Evolutionary conservation across 2,329 filamentous ascomycete genomes (phyloP).

Genomic region (Fusarium sublunatum): DNA sequence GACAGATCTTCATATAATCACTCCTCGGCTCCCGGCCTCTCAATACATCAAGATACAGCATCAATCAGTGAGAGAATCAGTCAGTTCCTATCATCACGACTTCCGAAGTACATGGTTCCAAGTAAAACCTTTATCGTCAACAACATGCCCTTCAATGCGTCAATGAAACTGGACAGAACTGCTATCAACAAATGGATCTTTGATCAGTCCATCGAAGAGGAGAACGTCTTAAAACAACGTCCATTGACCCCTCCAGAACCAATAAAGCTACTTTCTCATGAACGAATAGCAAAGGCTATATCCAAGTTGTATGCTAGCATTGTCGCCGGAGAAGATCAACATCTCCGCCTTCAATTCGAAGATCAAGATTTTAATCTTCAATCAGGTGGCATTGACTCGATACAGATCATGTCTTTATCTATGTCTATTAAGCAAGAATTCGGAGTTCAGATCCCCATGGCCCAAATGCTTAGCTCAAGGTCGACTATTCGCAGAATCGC

Average conservation of each 20-base stretch:
- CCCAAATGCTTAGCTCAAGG: slow-evolving; percentile 1
- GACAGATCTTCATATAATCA: background rate
- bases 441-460: background rate
- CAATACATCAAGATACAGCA: no score
- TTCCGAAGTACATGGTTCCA: slow-evolving; percentile 5
- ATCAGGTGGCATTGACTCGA: slow-evolving; percentile 1
- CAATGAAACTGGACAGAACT: slow-evolving; percentile 5
- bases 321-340: background rate
- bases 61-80: background rate
- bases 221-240: no score
- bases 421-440: slow-evolving; percentile 1
- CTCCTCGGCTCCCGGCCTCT: no score
- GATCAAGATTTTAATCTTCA: background rate
- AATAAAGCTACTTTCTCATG: background rate
- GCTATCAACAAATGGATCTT: slow-evolving; percentile 4
- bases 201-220: background rate
- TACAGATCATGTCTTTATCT: slow-evolving; percentile 2
- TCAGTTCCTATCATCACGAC: background rate
- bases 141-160: background rate
- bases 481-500: background rate
- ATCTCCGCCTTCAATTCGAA: background rate
- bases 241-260: background rate
- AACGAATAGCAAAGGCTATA: background rate
- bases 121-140: background rate
- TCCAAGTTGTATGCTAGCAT: background rate